Conservation (phyloP, 2,329 filamentous ascomycete genomes). For the Aspergillus melleus region DNA sequence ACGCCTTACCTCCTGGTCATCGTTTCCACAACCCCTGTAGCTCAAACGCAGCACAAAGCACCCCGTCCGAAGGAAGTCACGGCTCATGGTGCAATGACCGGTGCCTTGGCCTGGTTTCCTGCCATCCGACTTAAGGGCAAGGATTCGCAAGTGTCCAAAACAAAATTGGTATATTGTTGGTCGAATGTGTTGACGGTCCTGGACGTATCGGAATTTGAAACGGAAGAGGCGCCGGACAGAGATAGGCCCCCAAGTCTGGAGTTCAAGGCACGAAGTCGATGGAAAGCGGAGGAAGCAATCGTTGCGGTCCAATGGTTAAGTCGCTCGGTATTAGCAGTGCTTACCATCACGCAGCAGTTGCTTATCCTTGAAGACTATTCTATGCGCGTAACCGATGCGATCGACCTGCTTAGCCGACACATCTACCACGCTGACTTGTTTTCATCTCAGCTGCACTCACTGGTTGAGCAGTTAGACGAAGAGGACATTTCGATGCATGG, state of each 20-base stretch:
- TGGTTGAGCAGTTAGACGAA: constrained; percentile 87
- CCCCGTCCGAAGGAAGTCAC: constrained; percentile 86
- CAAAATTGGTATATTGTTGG: constrained; percentile 96
- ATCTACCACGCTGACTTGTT: constrained; percentile 92
- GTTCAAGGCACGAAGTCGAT: constrained; percentile 81
- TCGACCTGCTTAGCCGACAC: constrained; percentile 87
- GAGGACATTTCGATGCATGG: constrained; percentile 89
- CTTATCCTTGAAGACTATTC: constrained; percentile 87
- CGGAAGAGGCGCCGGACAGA: constrained; percentile 59
- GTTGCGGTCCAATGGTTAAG: constrained; percentile 97
- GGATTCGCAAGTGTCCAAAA: constrained; percentile 65
- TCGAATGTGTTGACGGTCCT: constrained; percentile 94
- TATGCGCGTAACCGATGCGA: constrained; percentile 90
- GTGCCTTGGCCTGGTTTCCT: constrained; percentile 95
- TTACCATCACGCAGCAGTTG: constrained; percentile 91
- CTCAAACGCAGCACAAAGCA: constrained; percentile 94
- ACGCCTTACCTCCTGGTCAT: constrained; percentile 95
- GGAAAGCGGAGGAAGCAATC: constrained; percentile 92
- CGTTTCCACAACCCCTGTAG: constrained; percentile 93
- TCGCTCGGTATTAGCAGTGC: constrained; percentile 82
- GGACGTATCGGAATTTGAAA: constrained; percentile 74
- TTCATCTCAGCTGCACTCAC: constrained; percentile 76
- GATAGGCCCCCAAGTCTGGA: constrained; percentile 76
- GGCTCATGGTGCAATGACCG: constrained; percentile 87
- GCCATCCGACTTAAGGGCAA: constrained; percentile 85